These are phyloP conservation scores for Trichoderma asperelloides DNA, from an alignment of 495 filamentous ascomycete genomes.

Conservation along the genomic window DNA sequence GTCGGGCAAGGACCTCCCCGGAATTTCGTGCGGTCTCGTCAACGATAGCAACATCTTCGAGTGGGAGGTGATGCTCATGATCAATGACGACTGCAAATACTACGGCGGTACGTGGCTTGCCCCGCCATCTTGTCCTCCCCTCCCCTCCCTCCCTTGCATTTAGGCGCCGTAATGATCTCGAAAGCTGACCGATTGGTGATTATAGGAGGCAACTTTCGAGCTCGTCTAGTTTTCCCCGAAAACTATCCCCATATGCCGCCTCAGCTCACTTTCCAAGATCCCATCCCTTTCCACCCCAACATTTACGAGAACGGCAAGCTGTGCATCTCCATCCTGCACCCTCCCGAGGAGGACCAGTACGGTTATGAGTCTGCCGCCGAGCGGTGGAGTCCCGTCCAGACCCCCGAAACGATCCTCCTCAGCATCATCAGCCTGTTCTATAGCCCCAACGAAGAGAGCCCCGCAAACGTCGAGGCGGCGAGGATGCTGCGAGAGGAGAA, in stretches of 20 bases:
- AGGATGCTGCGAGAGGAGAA: conserved; percentile 76
- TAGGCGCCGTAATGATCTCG: background rate
- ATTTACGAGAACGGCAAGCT: conserved; percentile 86
- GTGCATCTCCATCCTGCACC: conserved; percentile 95
- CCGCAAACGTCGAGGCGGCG: conserved; percentile 91
- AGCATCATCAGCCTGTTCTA: conserved; percentile 90
- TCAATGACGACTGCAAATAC: conserved; percentile 88
- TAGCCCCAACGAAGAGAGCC: conserved; percentile 89
- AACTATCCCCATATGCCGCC: conserved; percentile 88
- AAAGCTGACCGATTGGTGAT: conserved; percentile 9
- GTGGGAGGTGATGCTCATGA: conserved; percentile 99
- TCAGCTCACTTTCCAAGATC: conserved; percentile 79
- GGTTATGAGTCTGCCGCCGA: conserved; percentile 90
- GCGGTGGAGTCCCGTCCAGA: conserved; percentile 95
- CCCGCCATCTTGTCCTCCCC: background rate
- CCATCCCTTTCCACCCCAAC: conserved; percentile 89
- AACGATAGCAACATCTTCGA: conserved; percentile 86
- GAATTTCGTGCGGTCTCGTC: conserved; percentile 85
- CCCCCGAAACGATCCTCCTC: conserved; percentile 87
- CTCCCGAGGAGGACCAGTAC: conserved; percentile 91
- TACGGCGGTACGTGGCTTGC: conserved; percentile 60
- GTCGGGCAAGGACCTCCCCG: conserved; percentile 79
- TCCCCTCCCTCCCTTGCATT: background rate
- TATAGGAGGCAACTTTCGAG: conserved; percentile 81
- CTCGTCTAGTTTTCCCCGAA: conserved; percentile 64